Evolutionary conservation across 805 yeast species (phyloP).

Genomic region (Yarrowia hollandica): DNA sequence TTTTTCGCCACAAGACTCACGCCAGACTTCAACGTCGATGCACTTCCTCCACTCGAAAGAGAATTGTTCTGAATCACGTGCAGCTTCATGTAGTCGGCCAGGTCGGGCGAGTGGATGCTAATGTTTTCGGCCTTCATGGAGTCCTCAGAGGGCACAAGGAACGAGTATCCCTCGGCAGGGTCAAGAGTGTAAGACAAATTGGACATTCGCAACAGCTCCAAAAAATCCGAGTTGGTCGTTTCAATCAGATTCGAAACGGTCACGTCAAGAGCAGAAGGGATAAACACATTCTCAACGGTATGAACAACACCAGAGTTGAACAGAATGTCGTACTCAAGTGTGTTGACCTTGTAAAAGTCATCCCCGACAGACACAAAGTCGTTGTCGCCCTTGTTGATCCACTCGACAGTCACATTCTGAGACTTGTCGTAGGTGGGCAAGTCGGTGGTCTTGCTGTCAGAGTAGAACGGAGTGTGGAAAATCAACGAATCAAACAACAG

Average conservation of each 20-base stretch:
- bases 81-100: slow-evolving; percentile 58
- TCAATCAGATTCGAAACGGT: slow-evolving; percentile 55
- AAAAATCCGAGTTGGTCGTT: slow-evolving; percentile 50
- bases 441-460: slow-evolving; percentile 51
- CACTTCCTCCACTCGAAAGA: slow-evolving; percentile 32
- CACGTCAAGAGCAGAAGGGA: slow-evolving; percentile 60
- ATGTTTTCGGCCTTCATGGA: slow-evolving; percentile 56
- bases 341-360: slow-evolving; percentile 33
- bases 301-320: slow-evolving; percentile 86
- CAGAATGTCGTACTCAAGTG: slow-evolving; percentile 54
- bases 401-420: slow-evolving; percentile 29
- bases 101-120: slow-evolving; percentile 45
- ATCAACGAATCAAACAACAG: slow-evolving; percentile 58
- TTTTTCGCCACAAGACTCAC: slow-evolving; percentile 33
- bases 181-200: slow-evolving; percentile 50
- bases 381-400: slow-evolving; percentile 20
- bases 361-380: not conserved
- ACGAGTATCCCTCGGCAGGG: slow-evolving; percentile 50
- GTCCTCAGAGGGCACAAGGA: slow-evolving; percentile 69
- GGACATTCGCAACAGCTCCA: slow-evolving; percentile 49
- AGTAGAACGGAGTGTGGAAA: slow-evolving; percentile 63
- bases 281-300: slow-evolving; percentile 54
- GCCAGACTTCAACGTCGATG: slow-evolving; percentile 35
- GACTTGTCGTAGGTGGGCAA: slow-evolving; percentile 37
- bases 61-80: slow-evolving; percentile 69